These are phyloP conservation scores for Cadophora malorum DNA, from an alignment of 2,329 filamentous ascomycete species.

Conservation along the genomic window DNA sequence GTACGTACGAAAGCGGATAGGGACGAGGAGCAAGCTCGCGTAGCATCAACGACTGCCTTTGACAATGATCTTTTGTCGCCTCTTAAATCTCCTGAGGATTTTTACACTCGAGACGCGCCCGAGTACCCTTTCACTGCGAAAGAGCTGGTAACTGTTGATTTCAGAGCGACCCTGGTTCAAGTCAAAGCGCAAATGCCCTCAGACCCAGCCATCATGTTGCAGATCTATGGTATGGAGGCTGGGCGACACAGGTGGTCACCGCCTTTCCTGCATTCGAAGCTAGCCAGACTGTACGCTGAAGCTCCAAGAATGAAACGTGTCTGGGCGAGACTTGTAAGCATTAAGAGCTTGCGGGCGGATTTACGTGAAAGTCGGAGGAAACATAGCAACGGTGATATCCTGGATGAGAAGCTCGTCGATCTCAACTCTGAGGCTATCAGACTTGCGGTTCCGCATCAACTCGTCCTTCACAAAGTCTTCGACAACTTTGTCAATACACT, in stretches of 20 bases:
- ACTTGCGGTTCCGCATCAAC: constrained; percentile 86
- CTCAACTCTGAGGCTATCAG: constrained; percentile 85
- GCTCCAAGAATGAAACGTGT: constrained; percentile 81
- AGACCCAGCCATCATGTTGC: constrained; percentile 91
- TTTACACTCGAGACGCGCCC: constrained; percentile 35
- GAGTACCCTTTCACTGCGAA: constrained; percentile 39
- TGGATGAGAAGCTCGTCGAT: constrained; percentile 84
- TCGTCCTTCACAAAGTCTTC: constrained; percentile 88
- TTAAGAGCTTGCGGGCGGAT: constrained; percentile 83
- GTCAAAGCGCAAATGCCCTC: constrained; percentile 87
- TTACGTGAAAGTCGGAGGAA: constrained; percentile 79
- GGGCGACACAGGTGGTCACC: constrained; percentile 87
- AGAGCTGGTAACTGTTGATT: constrained; percentile 82
- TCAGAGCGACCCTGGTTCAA: constrained; percentile 82
- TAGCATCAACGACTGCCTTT: constrained; percentile 25
- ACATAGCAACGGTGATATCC: constrained; percentile 59
- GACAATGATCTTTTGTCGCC: constrained; percentile 41
- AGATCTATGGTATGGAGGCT: constrained; percentile 81
- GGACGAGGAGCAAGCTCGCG: constrained; percentile 49
- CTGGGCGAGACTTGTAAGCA: constrained; percentile 86
- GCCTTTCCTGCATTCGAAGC: constrained; percentile 78
- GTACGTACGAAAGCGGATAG: constrained; percentile 57
- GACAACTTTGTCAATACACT: constrained; percentile 90
- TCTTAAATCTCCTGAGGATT: constrained; percentile 38
- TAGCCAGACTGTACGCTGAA: constrained; percentile 86